phyloP scores from a whole-genome alignment of 192 early-diverging fungal species.

The Geosiphon pyriformis region DNA sequence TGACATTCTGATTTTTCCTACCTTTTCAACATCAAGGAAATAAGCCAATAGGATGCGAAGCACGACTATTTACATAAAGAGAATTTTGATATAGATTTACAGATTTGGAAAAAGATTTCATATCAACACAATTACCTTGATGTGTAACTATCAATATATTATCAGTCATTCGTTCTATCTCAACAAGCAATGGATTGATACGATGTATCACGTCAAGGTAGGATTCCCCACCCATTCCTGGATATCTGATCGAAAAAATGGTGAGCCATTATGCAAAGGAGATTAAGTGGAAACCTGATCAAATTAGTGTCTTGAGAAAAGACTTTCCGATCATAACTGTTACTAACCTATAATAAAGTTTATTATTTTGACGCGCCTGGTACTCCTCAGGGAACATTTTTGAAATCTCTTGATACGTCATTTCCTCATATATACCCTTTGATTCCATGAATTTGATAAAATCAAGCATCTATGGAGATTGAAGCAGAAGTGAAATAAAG shows the following conservation, averaged over 20 bases:
- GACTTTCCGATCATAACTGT: no score
- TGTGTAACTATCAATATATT: constrained; percentile 88
- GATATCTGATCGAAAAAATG: no score
- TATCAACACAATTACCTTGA: no score
- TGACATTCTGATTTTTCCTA: no score
- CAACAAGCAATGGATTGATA: constrained; percentile 87
- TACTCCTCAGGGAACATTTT: constrained; percentile 74
- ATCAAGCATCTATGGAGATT: no score
- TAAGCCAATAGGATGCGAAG: constrained; percentile 87
- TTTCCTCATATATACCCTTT: constrained; percentile 58
- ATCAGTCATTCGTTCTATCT: constrained; percentile 88
- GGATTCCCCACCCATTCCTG: constrained; percentile 92
- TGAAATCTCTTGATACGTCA: constrained; percentile 80
- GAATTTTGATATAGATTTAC: no score
- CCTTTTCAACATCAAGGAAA: constrained; percentile 76
- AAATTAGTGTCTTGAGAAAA: no score
- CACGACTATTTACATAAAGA: no score
- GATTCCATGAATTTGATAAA: no score
- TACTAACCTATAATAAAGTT: constrained; percentile 88
- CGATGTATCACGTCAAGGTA: constrained; percentile 93
- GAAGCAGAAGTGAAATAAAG: background rate
- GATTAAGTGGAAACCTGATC: no score
- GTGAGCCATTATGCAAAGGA: no score
- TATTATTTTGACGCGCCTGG: constrained; percentile 71
- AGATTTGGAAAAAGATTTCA: no score